Evolutionary conservation across 192 early-diverging fungal species (phyloP), one percentile per base, ranked within the genome.

Genomic region (Coemansia sp.): DNA sequence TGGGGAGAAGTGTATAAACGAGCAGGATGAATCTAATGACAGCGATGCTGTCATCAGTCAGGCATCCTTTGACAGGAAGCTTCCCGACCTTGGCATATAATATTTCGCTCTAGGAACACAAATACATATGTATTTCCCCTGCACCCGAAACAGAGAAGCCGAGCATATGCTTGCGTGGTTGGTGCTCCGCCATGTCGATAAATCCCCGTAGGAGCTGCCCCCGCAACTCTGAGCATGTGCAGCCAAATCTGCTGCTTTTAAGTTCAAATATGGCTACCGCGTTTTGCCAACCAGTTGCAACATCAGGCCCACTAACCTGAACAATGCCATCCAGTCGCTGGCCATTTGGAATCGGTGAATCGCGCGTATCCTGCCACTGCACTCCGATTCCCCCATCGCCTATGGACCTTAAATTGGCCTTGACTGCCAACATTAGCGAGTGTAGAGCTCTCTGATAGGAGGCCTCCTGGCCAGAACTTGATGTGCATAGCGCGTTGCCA

Each of bases 351-450:
- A 57, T 56, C 18, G 14, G 6, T 12, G 31, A 23, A 1, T 6
- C 31, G 56, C 38, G 56, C 0, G 31, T 57, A 34, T 57, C 56
- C 56, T 18, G 19, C 56, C 56, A 57, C 38, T 21, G 56, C 10
- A 55, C 16, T 26, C 54, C 38, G 12, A 44, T 44, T 44, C 3
- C 16, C 4, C 12, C 38, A 44, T 44, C 14, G 14, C 38, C 38
- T 3, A 16, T 44, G 12, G 38, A 44, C 12, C 14, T 44, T 44
- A 44, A 44, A 44, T 44, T 44, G 14, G 3, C 14, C 12, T 44
- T 14, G 14, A 44, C 14, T 14, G 38, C 38, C 9, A 14, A 16
- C 12, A 44, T 44, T 16, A 44, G 14, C 14, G 38, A 9, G 16
- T 14, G 16, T 44, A 44, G 16, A 44, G 38, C 38, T 44, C 12